Percentiles rank a stretch among this genome's conserved stretches.
phyloP scores from a whole-genome alignment of 2,329 filamentous ascomycete genomes.

The Aspergillus ibericus region DNA sequence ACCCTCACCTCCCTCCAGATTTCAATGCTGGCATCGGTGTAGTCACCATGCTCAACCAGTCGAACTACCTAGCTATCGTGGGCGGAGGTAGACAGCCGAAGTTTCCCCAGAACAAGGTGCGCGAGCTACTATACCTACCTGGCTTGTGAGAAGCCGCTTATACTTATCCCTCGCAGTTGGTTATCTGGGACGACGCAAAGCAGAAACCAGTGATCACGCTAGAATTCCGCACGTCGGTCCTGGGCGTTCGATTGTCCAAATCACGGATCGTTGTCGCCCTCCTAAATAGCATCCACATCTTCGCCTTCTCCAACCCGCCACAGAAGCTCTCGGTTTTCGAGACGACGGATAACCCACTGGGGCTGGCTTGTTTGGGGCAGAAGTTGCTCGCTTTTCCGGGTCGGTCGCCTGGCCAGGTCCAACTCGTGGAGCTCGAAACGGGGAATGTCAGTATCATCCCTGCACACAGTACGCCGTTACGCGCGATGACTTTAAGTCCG shows the following conservation, averaged over 20 bases:
- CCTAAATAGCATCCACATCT: constrained; percentile 77
- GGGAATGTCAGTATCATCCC: constrained; percentile 91
- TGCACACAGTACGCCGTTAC: constrained; percentile 76
- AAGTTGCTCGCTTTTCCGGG: constrained; percentile 81
- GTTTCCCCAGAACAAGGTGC: constrained; percentile 80
- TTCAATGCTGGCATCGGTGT: constrained; percentile 80
- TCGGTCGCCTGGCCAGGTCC: constrained; percentile 82
- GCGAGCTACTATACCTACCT: constrained; percentile 2
- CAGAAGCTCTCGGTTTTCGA: constrained; percentile 73
- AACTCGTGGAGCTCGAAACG: constrained; percentile 75
- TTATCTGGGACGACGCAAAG: constrained; percentile 89
- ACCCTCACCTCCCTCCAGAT: constrained; percentile 46
- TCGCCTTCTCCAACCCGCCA: constrained; percentile 72
- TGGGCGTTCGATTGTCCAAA: constrained; percentile 74
- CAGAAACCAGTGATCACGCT: constrained; percentile 73
- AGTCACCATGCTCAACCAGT: constrained; percentile 81
- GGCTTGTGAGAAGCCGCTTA: neutral
- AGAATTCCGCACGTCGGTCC: constrained; percentile 75
- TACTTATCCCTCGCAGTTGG: constrained; percentile 47
- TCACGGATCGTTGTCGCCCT: constrained; percentile 78
- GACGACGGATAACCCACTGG: constrained; percentile 80
- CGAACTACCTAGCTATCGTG: constrained; percentile 85
- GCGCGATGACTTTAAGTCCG: constrained; percentile 74
- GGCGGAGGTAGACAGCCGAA: constrained; percentile 84
- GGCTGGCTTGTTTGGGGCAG: constrained; percentile 74